These are phyloP conservation scores for Colletotrichum salicis DNA, from an alignment of 2,329 filamentous ascomycete genomes.

Conservation along the genomic window DNA sequence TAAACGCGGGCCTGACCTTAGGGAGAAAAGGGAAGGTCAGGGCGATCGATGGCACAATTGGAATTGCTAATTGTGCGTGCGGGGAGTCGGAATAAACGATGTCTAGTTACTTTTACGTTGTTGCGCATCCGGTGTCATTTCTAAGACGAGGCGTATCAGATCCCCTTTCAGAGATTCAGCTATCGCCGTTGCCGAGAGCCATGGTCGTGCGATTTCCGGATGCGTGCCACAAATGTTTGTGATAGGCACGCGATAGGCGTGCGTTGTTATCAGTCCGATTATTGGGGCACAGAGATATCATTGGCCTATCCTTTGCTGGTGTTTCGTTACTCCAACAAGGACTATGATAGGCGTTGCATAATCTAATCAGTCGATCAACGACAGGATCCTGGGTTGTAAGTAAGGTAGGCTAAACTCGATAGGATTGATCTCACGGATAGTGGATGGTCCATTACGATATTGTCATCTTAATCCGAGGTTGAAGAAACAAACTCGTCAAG, in stretches of 20 bases:
- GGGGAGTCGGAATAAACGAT: not conserved
- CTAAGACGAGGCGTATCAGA: constrained; percentile 13
- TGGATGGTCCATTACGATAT: not conserved
- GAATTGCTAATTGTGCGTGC: not conserved
- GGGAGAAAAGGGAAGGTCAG: not conserved
- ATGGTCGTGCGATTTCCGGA: not conserved
- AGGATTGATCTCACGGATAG: not conserved
- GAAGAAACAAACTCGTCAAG: too few species aligned
- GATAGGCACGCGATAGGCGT: constrained; percentile 8
- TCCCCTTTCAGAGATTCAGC: not conserved
- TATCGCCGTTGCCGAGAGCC: not conserved
- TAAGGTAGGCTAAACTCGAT: not conserved
- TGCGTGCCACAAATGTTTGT: not conserved
- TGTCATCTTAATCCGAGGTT: too few species aligned
- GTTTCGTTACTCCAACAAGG: too few species aligned
- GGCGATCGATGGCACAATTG: not conserved
- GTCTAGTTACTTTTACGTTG: constrained; percentile 6
- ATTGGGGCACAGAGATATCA: not conserved
- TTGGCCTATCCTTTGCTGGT: not conserved
- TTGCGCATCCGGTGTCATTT: not conserved
- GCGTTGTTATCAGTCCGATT: constrained; percentile 16
- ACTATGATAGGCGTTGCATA: constrained; percentile 7
- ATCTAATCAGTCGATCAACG: not conserved
- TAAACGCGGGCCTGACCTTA: not conserved
- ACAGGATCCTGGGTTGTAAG: not conserved